Percentiles rank a stretch among this genome's conserved stretches.
phyloP scores from a whole-genome alignment of 2,329 filamentous ascomycete genomes.

The Truncatella angustata region DNA sequence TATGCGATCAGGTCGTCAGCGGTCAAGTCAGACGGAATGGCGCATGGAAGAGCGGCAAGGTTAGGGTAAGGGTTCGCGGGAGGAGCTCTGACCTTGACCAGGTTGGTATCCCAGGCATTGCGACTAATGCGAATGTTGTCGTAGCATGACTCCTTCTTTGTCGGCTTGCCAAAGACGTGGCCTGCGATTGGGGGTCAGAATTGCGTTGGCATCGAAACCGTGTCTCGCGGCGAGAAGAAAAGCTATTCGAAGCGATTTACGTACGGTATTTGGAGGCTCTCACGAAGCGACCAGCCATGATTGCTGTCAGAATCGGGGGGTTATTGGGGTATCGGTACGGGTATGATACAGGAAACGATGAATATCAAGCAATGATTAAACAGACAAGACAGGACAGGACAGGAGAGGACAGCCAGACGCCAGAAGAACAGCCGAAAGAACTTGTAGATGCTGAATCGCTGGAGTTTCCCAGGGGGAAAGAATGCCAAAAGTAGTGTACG shows the following conservation, averaged over 20 bases:
- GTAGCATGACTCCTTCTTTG: slow-evolving; percentile 97
- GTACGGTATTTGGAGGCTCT: slow-evolving; percentile 68
- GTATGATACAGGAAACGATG: slow-evolving; percentile 8
- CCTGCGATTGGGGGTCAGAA: slow-evolving; percentile 52
- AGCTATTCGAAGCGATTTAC: slow-evolving; percentile 27
- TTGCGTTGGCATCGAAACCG: slow-evolving; percentile 8
- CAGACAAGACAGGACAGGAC: no score
- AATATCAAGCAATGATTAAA: slow-evolving; percentile 2
- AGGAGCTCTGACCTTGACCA: slow-evolving; percentile 86
- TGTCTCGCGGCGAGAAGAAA: slow-evolving; percentile 18
- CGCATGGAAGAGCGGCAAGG: not conserved
- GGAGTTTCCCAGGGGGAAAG: not conserved
- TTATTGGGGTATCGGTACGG: slow-evolving; percentile 6
- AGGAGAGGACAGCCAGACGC: not conserved
- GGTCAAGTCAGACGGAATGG: slow-evolving; percentile 8
- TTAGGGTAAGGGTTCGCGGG: not conserved
- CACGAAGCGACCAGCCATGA: slow-evolving; percentile 65
- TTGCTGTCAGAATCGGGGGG: slow-evolving; percentile 12
- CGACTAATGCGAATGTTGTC: slow-evolving; percentile 95
- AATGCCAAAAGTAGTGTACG: not conserved
- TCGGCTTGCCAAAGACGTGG: slow-evolving; percentile 96
- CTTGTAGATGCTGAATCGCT: not conserved
- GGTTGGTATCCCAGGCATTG: slow-evolving; percentile 99
- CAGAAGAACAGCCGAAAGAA: not conserved
- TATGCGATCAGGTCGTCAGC: slow-evolving; percentile 36